These are phyloP conservation scores for Xylaria sp. DNA, from an alignment of 2,329 filamentous ascomycete species.

Conservation along the genomic window DNA sequence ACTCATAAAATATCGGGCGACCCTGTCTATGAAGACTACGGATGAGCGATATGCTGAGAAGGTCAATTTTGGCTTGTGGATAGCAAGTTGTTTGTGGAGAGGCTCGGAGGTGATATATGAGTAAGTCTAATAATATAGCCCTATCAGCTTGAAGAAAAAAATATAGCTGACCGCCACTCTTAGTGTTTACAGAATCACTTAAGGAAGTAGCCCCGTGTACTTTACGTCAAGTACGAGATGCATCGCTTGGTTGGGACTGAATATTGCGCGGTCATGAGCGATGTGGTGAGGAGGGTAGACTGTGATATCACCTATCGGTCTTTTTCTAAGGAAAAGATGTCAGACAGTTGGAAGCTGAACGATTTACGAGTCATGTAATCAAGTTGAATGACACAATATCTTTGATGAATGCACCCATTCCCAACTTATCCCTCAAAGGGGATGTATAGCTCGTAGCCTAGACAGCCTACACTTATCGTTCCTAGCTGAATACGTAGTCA, in stretches of 20 bases:
- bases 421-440: background rate
- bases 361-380: background rate
- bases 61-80: conserved; percentile 48
- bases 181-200: conserved; percentile 45
- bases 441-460: background rate
- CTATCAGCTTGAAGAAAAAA: too few species aligned
- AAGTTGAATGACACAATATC: background rate
- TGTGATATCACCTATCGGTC: background rate
- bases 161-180: conserved; percentile 29
- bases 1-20: conserved; percentile 43
- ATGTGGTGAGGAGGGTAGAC: background rate
- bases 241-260: background rate
- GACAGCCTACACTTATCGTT: background rate
- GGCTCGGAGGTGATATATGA: conserved; percentile 48
- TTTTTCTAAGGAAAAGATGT: too few species aligned
- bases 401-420: background rate
- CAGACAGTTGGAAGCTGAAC: background rate
- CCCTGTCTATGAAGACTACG: conserved; percentile 48
- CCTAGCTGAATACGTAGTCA: background rate
- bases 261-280: background rate
- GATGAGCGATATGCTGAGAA: conserved; percentile 48
- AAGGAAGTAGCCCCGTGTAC: background rate
- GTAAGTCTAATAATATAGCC: conserved; percentile 37
- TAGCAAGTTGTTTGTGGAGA: conserved; percentile 48
- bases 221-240: conserved; percentile 21